phyloP scores from a whole-genome alignment of 305 asterid species.

The Plantago rigida region DNA sequence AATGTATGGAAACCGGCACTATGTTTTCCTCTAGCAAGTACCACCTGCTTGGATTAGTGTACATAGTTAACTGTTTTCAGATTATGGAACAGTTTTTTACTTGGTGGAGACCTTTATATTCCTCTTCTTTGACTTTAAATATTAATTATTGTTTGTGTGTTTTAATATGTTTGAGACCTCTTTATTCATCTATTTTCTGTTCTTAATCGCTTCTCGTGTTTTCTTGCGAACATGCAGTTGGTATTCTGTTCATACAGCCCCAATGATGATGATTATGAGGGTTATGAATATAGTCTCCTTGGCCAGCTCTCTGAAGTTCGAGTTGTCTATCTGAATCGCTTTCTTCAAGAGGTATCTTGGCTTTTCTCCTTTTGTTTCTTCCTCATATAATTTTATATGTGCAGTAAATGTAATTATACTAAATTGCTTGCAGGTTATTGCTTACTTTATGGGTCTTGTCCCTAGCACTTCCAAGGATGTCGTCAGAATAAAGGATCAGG shows the following conservation, averaged over 20 bases:
- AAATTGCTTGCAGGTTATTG: slow-evolving; percentile 46
- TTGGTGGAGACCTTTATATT: background rate
- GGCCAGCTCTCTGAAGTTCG: slow-evolving; percentile 95
- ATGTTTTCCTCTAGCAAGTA: slow-evolving; percentile 9
- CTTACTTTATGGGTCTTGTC: slow-evolving; percentile 92
- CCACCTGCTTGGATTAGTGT: slow-evolving; percentile 2
- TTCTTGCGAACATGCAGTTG: slow-evolving; percentile 43
- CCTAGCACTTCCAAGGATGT: slow-evolving; percentile 61
- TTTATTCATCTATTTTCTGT: background rate
- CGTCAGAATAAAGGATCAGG: slow-evolving; percentile 69
- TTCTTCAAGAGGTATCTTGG: slow-evolving; percentile 71
- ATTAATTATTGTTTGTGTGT: slow-evolving; percentile 6
- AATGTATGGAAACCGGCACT: slow-evolving; percentile 4
- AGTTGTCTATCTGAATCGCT: slow-evolving; percentile 79
- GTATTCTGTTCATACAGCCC: slow-evolving; percentile 70
- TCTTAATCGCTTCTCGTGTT: slow-evolving; percentile 12
- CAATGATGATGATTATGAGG: slow-evolving; percentile 84
- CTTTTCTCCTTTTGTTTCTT: slow-evolving; percentile 12
- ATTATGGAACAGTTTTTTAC: background rate
- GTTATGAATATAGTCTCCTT: slow-evolving; percentile 74
- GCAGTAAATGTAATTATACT: slow-evolving; percentile 17
- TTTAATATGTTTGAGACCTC: background rate
- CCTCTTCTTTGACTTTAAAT: background rate
- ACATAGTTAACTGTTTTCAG: background rate
- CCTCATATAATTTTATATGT: slow-evolving; percentile 13